These are phyloP conservation scores for Penicillium cataractarum DNA, from an alignment of 495 filamentous ascomycete species.

Conservation along the genomic window DNA sequence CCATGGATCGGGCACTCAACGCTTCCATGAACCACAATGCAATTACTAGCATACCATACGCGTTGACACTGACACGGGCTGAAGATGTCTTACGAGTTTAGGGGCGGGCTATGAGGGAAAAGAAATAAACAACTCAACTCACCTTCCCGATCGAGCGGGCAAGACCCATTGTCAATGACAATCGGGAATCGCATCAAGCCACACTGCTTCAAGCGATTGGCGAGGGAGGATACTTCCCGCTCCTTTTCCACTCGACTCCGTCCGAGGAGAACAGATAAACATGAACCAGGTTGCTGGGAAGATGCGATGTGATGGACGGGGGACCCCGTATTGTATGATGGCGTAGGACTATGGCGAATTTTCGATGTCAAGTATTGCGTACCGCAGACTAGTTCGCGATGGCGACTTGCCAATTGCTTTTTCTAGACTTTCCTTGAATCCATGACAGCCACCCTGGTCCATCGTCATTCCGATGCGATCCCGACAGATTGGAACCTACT, in stretches of 20 bases:
- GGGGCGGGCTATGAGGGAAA: not conserved
- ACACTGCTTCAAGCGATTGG: not conserved
- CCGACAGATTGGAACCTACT: slow-evolving; percentile 15
- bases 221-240: slow-evolving; percentile 1
- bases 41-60: not conserved
- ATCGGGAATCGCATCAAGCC: slow-evolving; percentile 2
- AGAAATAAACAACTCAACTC: not conserved
- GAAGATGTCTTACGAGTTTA: not conserved
- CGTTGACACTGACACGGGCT: not conserved
- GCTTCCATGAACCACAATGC: not conserved
- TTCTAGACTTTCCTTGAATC: not conserved
- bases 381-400: not conserved
- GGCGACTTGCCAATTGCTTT: not conserved
- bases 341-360: not conserved
- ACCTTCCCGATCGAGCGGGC: slow-evolving; percentile 21
- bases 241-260: not conserved
- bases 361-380: not conserved
- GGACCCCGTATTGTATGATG: too few relatives aligned
- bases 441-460: slow-evolving; percentile 7
- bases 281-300: not conserved
- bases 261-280: not conserved
- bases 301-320: not conserved
- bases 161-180: slow-evolving; percentile 6
- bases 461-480: not conserved
- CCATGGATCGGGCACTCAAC: not conserved